A percentile compares a stretch with the other conserved stretches of the same genome.
phyloP scores from a whole-genome alignment of 116 monocot genomes.

The Iris pallida region DNA sequence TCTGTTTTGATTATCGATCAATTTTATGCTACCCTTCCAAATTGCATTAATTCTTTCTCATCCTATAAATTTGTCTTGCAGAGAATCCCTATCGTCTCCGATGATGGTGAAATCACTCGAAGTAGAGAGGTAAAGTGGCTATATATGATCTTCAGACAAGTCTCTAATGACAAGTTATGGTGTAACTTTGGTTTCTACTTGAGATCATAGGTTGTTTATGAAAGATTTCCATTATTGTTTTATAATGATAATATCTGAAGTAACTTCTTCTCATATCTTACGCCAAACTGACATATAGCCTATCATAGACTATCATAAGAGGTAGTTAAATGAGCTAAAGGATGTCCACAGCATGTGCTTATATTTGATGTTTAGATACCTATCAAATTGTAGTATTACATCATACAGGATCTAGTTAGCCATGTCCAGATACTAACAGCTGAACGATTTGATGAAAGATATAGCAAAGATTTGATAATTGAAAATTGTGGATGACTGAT shows the following conservation, averaged over 20 bases:
- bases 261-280: too few relatives aligned
- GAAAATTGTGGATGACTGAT: too few relatives aligned
- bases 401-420: too few relatives aligned
- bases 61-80: neutral
- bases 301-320: too few relatives aligned
- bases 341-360: too few relatives aligned
- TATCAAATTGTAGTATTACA: too few relatives aligned
- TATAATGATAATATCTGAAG: neutral
- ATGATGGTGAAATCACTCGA: conserved; percentile 5
- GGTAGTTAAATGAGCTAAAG: too few relatives aligned
- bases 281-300: too few relatives aligned
- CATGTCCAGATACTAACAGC: too few relatives aligned
- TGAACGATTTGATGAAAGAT: too few relatives aligned
- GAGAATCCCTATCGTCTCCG: conserved; percentile 8
- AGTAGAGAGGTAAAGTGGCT: conserved; percentile 7
- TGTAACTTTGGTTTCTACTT: neutral
- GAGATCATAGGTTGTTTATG: neutral
- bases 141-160: neutral
- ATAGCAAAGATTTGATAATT: too few relatives aligned
- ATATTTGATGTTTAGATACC: too few relatives aligned
- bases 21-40: neutral
- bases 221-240: conserved; percentile 1
- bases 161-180: neutral
- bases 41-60: neutral
- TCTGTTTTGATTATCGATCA: neutral